phyloP scores from a whole-genome alignment of 768 basidiomycete species.

The Punctularia strigosozonata region DNA sequence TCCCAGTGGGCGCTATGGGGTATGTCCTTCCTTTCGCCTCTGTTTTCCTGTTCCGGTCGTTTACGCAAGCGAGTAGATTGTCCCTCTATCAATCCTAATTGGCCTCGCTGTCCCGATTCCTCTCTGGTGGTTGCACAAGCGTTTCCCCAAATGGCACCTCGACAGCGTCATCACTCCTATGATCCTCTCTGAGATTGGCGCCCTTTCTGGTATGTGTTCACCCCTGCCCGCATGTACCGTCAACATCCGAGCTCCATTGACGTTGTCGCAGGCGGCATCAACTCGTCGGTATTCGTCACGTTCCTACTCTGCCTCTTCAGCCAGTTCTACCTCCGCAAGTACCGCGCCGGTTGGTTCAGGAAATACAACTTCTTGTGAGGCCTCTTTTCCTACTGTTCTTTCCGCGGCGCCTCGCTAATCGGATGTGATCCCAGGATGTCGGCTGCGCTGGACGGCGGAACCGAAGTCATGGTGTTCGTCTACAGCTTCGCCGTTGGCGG shows the following conservation, averaged over 20 bases:
- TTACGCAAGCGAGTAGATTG: conserved; percentile 26
- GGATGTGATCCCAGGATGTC: too few species aligned
- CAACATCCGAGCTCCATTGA: conserved; percentile 31
- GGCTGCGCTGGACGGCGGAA: conserved; percentile 42
- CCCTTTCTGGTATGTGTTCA: neutral
- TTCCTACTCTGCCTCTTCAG: conserved; percentile 35
- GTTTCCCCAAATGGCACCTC: conserved; percentile 34
- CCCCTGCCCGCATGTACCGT: conserved; percentile 17
- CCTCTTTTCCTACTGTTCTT: too few species aligned
- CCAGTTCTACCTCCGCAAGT: conserved; percentile 31
- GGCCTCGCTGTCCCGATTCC: conserved; percentile 43
- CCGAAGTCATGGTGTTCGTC: conserved; percentile 26
- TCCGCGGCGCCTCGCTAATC: too few species aligned
- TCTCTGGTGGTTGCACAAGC: conserved; percentile 38
- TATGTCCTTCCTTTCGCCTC: too few species aligned
- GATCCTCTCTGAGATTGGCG: conserved; percentile 21
- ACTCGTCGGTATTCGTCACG: conserved; percentile 35
- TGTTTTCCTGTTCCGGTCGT: conserved; percentile 8
- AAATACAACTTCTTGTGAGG: conserved; percentile 42
- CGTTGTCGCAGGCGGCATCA: conserved; percentile 47
- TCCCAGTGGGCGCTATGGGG: too few species aligned
- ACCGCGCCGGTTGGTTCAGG: conserved; percentile 33
- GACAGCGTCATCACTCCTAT: conserved; percentile 40
- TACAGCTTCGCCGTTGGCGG: conserved; percentile 19
- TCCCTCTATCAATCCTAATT: conserved; percentile 34